Base-by-base conservation (phyloP, 352 stramenopile species). In the Phytophthora boehmeriae region DNA sequence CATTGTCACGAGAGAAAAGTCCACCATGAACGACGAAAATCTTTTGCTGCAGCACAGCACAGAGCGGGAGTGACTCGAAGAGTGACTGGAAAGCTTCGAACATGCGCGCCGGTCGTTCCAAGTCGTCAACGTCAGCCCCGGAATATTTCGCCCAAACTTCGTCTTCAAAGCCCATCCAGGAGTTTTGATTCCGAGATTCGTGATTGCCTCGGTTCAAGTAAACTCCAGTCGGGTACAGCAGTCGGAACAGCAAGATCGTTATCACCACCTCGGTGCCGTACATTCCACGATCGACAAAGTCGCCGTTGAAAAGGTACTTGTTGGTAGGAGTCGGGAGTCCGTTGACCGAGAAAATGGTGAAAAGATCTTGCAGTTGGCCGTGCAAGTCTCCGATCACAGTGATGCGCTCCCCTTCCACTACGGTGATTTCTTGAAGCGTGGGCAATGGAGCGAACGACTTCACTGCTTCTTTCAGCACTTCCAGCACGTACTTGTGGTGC, bases 221-320 rank as follows among this genome's bases (percentile, higher is more conserved):
- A 4, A 98, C 89, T 51, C 72, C 80, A 5, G 90, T 74, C 1
- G 93, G 93, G 59, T 95, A 94, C 41, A 95, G 39, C 10, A 93
- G 52, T 59, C 80, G 88, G 71, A 96, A 95, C 27, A 78, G 62
- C 23, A 91, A 49, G 23, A 93, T 64, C 14, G 79, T 92, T 71
- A 93, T 92, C 44, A 90, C 63, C 14, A 93, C 78, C 59, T 98
- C 95, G 0, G 85, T 84, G 58, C 93, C 93, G 55, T 97, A 90
- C 35, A 80, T 66, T 0, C 96, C 96, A 19, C 96, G 83, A 63
- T 99, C 96, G 34, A 98, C 96, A 70, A 98, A 98, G 63, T 98
- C 96, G 0, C 96, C 96, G 69, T 98, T 99, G 76, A 99, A 98
- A 1, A 99, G 68, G 68, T 98, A 98, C 63, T 92, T 92, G 73